These are phyloP conservation scores for Curvularia sp. DNA, from an alignment of 2,329 filamentous ascomycete genomes.

Conservation along the genomic window DNA sequence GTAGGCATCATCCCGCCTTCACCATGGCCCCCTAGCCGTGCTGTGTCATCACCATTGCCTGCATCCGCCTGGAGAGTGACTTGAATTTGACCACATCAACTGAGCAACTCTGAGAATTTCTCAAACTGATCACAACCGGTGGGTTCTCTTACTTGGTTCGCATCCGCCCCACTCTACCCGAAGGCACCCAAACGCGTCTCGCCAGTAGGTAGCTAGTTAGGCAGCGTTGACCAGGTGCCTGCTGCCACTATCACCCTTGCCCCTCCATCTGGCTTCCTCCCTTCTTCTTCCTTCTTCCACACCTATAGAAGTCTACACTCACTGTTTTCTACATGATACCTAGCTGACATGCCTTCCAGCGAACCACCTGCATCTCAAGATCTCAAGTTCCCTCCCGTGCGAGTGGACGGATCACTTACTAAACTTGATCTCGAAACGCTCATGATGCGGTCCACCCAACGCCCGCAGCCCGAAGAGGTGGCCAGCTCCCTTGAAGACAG, in stretches of 20 bases:
- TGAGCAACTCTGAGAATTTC: neutral
- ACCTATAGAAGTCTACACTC: constrained; percentile 11
- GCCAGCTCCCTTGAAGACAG: constrained; percentile 46
- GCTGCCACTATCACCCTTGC: constrained; percentile 23
- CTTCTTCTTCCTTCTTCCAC: constrained; percentile 14
- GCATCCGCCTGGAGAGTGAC: constrained; percentile 1
- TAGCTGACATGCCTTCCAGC: constrained; percentile 43
- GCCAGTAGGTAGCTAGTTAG: constrained; percentile 32
- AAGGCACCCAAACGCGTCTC: constrained; percentile 25
- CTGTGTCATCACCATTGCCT: constrained; percentile 11
- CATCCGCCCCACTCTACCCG: constrained; percentile 10
- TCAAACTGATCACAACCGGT: constrained; percentile 5
- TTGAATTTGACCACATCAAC: neutral
- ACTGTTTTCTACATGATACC: constrained; percentile 18
- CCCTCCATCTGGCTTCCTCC: constrained; percentile 4
- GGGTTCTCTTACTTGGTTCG: constrained; percentile 14
- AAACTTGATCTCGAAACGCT: constrained; percentile 44
- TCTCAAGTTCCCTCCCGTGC: constrained; percentile 43
- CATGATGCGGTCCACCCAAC: constrained; percentile 46
- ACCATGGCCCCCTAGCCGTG: constrained; percentile 8
- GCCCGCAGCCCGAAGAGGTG: constrained; percentile 34
- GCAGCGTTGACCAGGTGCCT: constrained; percentile 30
- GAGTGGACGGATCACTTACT: constrained; percentile 40
- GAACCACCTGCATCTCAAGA: constrained; percentile 36
- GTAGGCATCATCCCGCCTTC: constrained; percentile 17